Conservation (phyloP, 1,284 basidiomycete species). For the Somion occarium region DNA sequence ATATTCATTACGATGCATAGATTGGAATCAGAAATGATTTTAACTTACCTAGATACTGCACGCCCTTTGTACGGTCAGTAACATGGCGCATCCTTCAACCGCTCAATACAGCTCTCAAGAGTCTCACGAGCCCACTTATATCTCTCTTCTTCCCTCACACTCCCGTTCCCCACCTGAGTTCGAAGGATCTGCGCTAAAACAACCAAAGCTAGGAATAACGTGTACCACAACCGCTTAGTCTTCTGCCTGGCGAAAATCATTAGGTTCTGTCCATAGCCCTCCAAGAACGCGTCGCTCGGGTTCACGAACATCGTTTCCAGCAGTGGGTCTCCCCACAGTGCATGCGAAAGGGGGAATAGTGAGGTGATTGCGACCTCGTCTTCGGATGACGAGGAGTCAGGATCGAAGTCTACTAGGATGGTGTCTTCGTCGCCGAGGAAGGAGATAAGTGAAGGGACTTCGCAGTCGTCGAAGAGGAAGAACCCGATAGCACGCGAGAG, state of each 20-base stretch:
- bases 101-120: slow-evolving; percentile 32
- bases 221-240: slow-evolving; percentile 72
- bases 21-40: not conserved
- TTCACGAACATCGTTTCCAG: slow-evolving; percentile 58
- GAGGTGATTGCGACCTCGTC: slow-evolving; percentile 26
- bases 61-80: slow-evolving; percentile 24
- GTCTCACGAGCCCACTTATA: slow-evolving; percentile 38
- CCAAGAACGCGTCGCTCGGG: slow-evolving; percentile 44
- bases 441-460: slow-evolving; percentile 61
- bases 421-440: slow-evolving; percentile 54
- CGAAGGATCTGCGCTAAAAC: slow-evolving; percentile 36
- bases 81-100: slow-evolving; percentile 44
- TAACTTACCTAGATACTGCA: not conserved
- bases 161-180: slow-evolving; percentile 12
- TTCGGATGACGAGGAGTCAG: slow-evolving; percentile 13
- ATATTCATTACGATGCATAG: not conserved
- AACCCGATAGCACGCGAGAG: slow-evolving; percentile 66
- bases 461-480: slow-evolving; percentile 71
- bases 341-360: slow-evolving; percentile 40
- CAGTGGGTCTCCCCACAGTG: slow-evolving; percentile 72
- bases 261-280: slow-evolving; percentile 52
- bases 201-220: slow-evolving; percentile 54
- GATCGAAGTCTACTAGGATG: slow-evolving; percentile 35
- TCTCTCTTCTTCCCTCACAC: slow-evolving; percentile 19
- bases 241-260: slow-evolving; percentile 53